phyloP scores from a whole-genome alignment of 768 basidiomycete genomes.

The Termitomyces sp. region DNA sequence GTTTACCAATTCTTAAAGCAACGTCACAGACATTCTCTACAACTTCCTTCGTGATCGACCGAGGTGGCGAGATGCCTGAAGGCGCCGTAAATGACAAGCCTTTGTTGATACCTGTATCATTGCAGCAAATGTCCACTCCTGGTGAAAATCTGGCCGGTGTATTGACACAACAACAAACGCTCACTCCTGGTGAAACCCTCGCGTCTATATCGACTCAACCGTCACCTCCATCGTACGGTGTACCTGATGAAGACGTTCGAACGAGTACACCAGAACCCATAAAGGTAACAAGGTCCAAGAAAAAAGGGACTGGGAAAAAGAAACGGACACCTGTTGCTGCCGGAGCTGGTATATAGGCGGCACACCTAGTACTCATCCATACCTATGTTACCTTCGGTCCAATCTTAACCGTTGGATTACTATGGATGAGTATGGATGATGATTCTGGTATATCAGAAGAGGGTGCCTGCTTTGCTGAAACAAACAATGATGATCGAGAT shows the following conservation, averaged over 20 bases:
- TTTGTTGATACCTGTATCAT: slow-evolving; percentile 22
- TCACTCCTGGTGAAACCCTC: slow-evolving; percentile 6
- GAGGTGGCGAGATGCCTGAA: slow-evolving; percentile 82
- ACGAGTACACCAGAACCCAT: slow-evolving; percentile 63
- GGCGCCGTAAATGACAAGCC: slow-evolving; percentile 28
- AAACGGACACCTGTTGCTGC: slow-evolving; percentile 42
- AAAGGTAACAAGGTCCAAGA: slow-evolving; percentile 70
- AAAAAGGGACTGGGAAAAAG: slow-evolving; percentile 58
- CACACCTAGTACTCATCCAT: not conserved
- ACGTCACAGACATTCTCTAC: slow-evolving; percentile 32
- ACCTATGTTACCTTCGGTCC: not conserved
- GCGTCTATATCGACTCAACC: slow-evolving; percentile 30
- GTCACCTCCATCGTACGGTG: slow-evolving; percentile 46
- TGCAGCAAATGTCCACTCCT: slow-evolving; percentile 12
- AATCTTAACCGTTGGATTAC: slow-evolving; percentile 3
- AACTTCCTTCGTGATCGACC: slow-evolving; percentile 60
- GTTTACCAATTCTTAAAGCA: slow-evolving; percentile 40
- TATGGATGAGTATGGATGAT: slow-evolving; percentile 1
- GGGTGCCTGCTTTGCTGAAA: not conserved
- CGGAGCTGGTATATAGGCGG: slow-evolving; percentile 4
- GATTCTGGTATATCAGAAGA: slow-evolving; percentile 19
- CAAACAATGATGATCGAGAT: not conserved
- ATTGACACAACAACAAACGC: slow-evolving; percentile 13
- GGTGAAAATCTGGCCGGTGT: slow-evolving; percentile 1
- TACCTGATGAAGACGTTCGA: slow-evolving; percentile 35